Conservation (phyloP, 331 rosid species). For the Acacia concinna region DNA sequence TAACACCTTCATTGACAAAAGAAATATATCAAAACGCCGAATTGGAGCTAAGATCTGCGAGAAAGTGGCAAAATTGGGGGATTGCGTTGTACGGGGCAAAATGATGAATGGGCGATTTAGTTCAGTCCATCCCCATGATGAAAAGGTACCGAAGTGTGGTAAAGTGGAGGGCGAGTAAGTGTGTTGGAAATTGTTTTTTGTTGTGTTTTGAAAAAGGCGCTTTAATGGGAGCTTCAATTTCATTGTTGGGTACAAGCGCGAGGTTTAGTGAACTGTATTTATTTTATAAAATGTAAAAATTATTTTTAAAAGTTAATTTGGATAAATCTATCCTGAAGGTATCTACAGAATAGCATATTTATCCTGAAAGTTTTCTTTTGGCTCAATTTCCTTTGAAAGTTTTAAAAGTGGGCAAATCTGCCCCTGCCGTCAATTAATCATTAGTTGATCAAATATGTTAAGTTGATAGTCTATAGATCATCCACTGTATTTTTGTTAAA, state of each 20-base stretch:
- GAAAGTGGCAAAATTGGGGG: constrained; percentile 37
- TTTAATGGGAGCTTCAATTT: background rate
- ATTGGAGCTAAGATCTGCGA: constrained; percentile 35
- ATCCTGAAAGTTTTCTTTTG: too few relatives aligned
- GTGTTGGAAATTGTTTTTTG: background rate
- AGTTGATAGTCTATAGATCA: too few relatives aligned
- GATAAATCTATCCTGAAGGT: too few relatives aligned
- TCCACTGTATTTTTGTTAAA: too few relatives aligned
- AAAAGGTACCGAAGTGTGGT: constrained; percentile 32
- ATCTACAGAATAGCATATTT: too few relatives aligned
- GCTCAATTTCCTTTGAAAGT: too few relatives aligned
- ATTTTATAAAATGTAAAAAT: too few relatives aligned
- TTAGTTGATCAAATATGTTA: too few relatives aligned
- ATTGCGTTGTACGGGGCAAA: constrained; percentile 19
- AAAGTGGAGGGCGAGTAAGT: constrained; percentile 36
- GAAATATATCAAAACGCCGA: constrained; percentile 11
- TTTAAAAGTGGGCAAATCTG: too few relatives aligned
- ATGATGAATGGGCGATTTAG: constrained; percentile 28
- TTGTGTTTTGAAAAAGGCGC: background rate
- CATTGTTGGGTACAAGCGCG: background rate
- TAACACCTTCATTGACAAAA: constrained; percentile 32
- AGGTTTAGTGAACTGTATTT: too few relatives aligned
- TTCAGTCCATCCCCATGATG: constrained; percentile 36
- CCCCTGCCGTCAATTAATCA: too few relatives aligned
- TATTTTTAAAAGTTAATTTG: too few relatives aligned